Base-by-base conservation (phyloP, 2,329 filamentous ascomycete species). In the Verticillium tricorpus region DNA sequence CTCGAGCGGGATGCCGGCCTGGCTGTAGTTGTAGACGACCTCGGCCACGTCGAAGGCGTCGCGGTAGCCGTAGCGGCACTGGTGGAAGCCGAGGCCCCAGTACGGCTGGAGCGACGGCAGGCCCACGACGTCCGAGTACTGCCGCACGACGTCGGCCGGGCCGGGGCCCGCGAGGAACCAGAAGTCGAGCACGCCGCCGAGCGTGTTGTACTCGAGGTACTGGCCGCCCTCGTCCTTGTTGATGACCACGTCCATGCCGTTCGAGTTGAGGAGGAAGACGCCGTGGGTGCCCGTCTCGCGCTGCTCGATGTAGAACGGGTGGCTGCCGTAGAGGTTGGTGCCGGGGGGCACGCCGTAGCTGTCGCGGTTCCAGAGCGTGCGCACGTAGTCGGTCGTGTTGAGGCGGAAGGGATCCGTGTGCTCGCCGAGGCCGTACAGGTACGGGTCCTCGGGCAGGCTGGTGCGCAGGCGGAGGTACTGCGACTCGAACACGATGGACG, bases 41-140 rank as follows among this genome's bases (percentile, higher is more conserved):
- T 86, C 83, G 65, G 89, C 82, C 3, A 92, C 70, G 32, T 85
- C 80, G 1, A 85, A 83, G 86, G 89, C 92, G 68, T 91, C 92
- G 45, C 82, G 77, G 71, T 95, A 95, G 1, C 91, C 92, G 87
- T 91, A 95, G 63, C 90, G 83, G 68, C 91, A 94, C 71, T 96
- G 91, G 66, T 96, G 92, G 71, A 84, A 94, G 34, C 58, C 58
- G 35, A 59, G 58, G 37, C 58, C 86, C 81, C 86, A 94, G 76
- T 95, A 95, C 67, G 90, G 88, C 70, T 93, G 89, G 85, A 94
- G 88, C 0, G 87, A 87, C 1, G 91, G 91, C 5, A 91, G 77
- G 0, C 91, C 91, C 59, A 89, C 79, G 1, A 88, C 84, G 60
- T 34, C 34, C 6, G 59, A 35, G 31, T 56, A 56, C 59, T 60